Evolutionary conservation across 345 rosid genomes (phyloP).

Genomic region (Cardamine chenopodiifolia): DNA sequence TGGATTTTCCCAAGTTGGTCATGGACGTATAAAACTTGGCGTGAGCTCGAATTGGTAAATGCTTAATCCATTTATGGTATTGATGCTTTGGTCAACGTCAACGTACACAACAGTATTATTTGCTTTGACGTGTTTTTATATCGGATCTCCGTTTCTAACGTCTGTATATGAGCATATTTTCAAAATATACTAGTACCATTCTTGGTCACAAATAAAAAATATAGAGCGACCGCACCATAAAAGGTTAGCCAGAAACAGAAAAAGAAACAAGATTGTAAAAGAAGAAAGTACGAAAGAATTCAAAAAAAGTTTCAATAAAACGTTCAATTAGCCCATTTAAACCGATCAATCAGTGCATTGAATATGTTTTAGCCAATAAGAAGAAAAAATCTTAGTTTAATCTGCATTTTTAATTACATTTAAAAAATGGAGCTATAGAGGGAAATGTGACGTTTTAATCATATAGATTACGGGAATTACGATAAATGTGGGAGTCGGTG

Average conservation of each 20-base stretch:
- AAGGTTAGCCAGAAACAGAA: too few species aligned
- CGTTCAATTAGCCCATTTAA: constrained; percentile 22
- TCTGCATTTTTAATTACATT: constrained; percentile 15
- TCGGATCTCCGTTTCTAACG: not conserved
- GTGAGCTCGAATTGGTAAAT: constrained; percentile 1
- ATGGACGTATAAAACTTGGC: not conserved
- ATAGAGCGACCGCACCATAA: too few species aligned
- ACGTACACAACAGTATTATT: not conserved
- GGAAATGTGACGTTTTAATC: constrained; percentile 2
- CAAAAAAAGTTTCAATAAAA: not conserved
- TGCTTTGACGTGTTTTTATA: not conserved
- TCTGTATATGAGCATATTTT: not conserved
- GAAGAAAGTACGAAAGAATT: not conserved
- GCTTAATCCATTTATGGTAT: not conserved
- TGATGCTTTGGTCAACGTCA: constrained; percentile 24
- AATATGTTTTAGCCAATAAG: constrained; percentile 24
- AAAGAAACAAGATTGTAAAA: not conserved
- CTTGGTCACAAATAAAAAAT: not conserved
- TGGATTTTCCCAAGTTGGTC: not conserved
- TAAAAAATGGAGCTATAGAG: not conserved
- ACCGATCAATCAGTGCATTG: constrained; percentile 28
- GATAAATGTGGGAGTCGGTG: constrained; percentile 10
- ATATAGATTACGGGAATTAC: constrained; percentile 20
- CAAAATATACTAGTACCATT: not conserved
- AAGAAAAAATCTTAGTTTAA: not conserved